Percentiles rank a stretch among this genome's conserved stretches.
Evolutionary conservation across 2,329 filamentous ascomycete genomes (phyloP).

Genomic region (Fusarium hostae): DNA sequence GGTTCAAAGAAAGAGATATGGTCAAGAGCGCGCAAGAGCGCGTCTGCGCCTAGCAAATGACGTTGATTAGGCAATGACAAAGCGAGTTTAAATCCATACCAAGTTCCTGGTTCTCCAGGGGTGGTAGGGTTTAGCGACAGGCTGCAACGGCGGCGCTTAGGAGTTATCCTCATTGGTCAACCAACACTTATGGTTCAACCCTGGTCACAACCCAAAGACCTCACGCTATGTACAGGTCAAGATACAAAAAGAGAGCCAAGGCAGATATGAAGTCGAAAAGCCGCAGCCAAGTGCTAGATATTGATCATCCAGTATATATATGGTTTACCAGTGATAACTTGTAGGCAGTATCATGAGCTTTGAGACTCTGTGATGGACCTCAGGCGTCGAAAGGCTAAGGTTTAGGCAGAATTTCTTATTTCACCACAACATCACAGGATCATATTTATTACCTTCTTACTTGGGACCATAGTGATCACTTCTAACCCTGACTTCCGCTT

Average conservation of each 20-base stretch:
- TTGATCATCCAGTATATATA: neutral
- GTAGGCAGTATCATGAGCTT: neutral
- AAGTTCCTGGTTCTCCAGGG: constrained; percentile 33
- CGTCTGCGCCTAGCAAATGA: constrained; percentile 23
- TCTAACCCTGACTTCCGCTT: neutral
- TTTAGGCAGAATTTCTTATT: neutral
- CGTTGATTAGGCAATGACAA: constrained; percentile 28
- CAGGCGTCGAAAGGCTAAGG: neutral
- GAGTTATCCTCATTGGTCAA: constrained; percentile 42
- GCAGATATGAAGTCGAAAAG: neutral
- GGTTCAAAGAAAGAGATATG: neutral
- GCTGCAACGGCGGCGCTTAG: constrained; percentile 48
- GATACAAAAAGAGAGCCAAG: neutral
- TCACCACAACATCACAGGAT: neutral
- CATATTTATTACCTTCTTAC: neutral
- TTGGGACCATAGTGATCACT: neutral
- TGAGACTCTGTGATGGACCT: neutral
- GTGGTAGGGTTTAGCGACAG: constrained; percentile 42
- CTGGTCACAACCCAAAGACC: constrained; percentile 41
- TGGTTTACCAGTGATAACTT: neutral
- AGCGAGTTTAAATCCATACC: constrained; percentile 17
- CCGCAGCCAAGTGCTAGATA: neutral
- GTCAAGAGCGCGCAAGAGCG: constrained; percentile 21
- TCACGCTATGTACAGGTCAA: constrained; percentile 2
- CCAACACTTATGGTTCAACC: constrained; percentile 28